Percentiles rank a stretch among this genome's conserved stretches.
Conservation (phyloP, 23 red algal genomes). For the Chondrus crispus region DNA sequence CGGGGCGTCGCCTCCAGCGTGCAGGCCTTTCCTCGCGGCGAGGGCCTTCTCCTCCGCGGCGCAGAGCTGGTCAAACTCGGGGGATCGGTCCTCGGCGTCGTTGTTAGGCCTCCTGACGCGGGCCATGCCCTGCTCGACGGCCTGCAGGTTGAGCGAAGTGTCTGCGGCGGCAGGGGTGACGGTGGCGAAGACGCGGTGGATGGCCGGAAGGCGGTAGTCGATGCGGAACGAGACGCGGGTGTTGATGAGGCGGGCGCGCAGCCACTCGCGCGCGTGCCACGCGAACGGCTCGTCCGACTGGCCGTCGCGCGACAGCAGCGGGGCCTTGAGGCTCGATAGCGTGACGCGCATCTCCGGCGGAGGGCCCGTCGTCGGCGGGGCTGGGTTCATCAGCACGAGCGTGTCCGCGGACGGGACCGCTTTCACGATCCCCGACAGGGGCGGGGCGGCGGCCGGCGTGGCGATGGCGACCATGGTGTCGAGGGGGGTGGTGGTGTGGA, state of each 20-base stretch:
- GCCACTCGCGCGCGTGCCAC: conserved; percentile 58
- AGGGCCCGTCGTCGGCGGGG: conserved; percentile 44
- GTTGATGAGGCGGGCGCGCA: conserved; percentile 62
- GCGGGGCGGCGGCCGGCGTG: background rate
- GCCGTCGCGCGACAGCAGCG: conserved; percentile 50
- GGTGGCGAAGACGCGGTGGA: conserved; percentile 50
- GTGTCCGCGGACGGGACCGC: conserved; percentile 78
- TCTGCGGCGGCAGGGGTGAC: background rate
- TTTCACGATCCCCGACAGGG: conserved; percentile 75
- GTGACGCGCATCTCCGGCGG: conserved; percentile 83
- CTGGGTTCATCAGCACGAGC: conserved; percentile 66
- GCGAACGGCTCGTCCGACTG: conserved; percentile 74
- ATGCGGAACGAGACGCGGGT: conserved; percentile 71
- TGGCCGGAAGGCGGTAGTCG: conserved; percentile 57
- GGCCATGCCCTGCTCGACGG: conserved; percentile 46
- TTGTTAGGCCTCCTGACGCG: conserved; percentile 42
- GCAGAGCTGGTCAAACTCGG: conserved; percentile 62
- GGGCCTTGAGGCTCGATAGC: conserved; percentile 64
- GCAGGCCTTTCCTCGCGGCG: conserved; percentile 33
- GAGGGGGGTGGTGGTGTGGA: background rate
- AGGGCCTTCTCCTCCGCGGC: conserved; percentile 69
- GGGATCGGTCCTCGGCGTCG: conserved; percentile 37
- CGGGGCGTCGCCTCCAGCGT: conserved; percentile 22
- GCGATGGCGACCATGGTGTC: conserved; percentile 47
- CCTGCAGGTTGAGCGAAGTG: conserved; percentile 20